phyloP scores from a whole-genome alignment of 768 basidiomycete genomes.

The Pilatotrama ljubarskyi region DNA sequence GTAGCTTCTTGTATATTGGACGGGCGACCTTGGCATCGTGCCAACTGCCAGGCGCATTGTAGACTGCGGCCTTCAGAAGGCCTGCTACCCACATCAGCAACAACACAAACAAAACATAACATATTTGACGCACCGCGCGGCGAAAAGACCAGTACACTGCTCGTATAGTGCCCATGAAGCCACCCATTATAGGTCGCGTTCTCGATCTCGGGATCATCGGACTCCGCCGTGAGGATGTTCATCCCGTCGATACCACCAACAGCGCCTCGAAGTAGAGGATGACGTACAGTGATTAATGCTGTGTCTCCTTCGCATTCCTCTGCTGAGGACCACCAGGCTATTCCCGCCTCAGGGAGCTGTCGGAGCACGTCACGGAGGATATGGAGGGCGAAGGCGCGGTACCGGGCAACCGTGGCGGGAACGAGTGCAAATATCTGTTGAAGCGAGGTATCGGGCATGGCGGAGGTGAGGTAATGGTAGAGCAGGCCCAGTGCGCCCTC shows the following conservation, averaged over 20 bases:
- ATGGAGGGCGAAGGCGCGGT: slow-evolving; percentile 35
- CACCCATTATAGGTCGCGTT: slow-evolving; percentile 51
- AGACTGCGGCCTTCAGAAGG: slow-evolving; percentile 35
- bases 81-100: no score
- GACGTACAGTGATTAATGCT: slow-evolving; percentile 30
- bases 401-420: slow-evolving; percentile 37
- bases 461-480: slow-evolving; percentile 43
- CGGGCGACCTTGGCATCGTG: slow-evolving; percentile 46
- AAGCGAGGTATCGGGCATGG: slow-evolving; percentile 39
- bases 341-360: slow-evolving; percentile 31
- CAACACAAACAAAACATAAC: no score
- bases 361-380: slow-evolving; percentile 36
- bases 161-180: slow-evolving; percentile 42
- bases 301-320: slow-evolving; percentile 33
- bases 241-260: slow-evolving; percentile 47
- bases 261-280: slow-evolving; percentile 37
- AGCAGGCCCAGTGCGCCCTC: slow-evolving; percentile 42
- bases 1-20: slow-evolving; percentile 40
- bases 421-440: slow-evolving; percentile 46
- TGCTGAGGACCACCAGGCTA: slow-evolving; percentile 30
- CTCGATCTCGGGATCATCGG: slow-evolving; percentile 41
- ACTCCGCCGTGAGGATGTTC: slow-evolving; percentile 39
- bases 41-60: slow-evolving; percentile 51
- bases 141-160: slow-evolving; percentile 39
- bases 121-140: slow-evolving; percentile 26